These are phyloP conservation scores for Aureobasidium mangrovei DNA, from an alignment of 2,329 filamentous ascomycete genomes.

Conservation along the genomic window DNA sequence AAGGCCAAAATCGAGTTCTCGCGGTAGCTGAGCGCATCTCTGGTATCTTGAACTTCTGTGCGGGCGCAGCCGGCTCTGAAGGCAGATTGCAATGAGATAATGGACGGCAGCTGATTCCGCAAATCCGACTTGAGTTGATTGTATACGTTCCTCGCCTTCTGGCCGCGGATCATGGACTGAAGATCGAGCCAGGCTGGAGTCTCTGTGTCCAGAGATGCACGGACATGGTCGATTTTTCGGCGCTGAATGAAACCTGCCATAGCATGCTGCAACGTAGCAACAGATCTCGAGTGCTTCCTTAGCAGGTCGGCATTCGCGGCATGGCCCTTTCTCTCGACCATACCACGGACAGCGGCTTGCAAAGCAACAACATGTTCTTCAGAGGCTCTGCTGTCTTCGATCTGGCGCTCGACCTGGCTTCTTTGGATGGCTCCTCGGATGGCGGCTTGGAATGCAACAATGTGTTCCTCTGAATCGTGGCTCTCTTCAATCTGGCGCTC, in stretches of 20 bases:
- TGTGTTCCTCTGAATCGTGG: constrained; percentile 54
- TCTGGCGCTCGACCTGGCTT: constrained; percentile 39
- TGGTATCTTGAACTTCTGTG: constrained; percentile 13
- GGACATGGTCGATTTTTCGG: not conserved
- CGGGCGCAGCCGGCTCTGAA: constrained; percentile 26
- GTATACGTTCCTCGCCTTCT: constrained; percentile 1
- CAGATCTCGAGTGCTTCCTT: constrained; percentile 33
- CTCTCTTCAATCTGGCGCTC: constrained; percentile 51
- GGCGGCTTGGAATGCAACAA: constrained; percentile 42
- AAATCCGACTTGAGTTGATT: constrained; percentile 12
- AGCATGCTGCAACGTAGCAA: constrained; percentile 32
- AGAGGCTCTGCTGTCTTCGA: constrained; percentile 54
- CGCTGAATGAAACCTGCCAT: constrained; percentile 35
- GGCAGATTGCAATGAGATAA: constrained; percentile 33
- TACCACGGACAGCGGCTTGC: constrained; percentile 53
- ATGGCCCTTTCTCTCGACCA: constrained; percentile 43
- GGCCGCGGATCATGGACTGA: constrained; percentile 14
- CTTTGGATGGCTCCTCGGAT: constrained; percentile 53
- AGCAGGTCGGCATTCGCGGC: constrained; percentile 43
- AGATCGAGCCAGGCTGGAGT: constrained; percentile 11
- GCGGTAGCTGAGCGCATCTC: constrained; percentile 35
- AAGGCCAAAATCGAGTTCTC: constrained; percentile 38
- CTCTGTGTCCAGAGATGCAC: not conserved
- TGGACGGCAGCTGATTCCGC: constrained; percentile 2
- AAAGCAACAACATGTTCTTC: constrained; percentile 48